These are phyloP conservation scores for Nyctanthes arbortristis DNA, from an alignment of 257 asterid species.

Conservation along the genomic window DNA sequence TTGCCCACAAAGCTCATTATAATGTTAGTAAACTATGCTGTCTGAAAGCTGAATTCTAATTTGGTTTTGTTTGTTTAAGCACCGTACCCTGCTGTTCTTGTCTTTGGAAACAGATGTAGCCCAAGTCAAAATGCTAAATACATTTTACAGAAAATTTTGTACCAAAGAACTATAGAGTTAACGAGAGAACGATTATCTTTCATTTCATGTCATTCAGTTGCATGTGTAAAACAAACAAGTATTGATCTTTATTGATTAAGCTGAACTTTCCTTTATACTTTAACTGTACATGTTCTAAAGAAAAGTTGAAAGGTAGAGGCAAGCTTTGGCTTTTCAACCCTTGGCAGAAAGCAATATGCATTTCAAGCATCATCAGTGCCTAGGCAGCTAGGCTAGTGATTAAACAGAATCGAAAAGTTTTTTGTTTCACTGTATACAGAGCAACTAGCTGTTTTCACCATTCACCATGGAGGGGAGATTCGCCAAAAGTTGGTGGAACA, in stretches of 20 bases:
- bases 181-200: background rate
- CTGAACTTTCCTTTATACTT: background rate
- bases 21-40: slow-evolving; percentile 10
- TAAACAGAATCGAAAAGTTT: background rate
- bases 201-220: background rate
- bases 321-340: slow-evolving; percentile 29
- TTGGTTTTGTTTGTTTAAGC: background rate
- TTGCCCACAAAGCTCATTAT: slow-evolving; percentile 8
- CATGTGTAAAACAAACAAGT: slow-evolving; percentile 4
- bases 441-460: slow-evolving; percentile 18
- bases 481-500: slow-evolving; percentile 72
- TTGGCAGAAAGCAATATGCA: slow-evolving; percentile 25
- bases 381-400: background rate
- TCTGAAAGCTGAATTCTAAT: slow-evolving; percentile 14
- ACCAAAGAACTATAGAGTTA: background rate
- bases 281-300: slow-evolving; percentile 31
- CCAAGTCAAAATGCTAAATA: background rate
- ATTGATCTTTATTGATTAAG: slow-evolving; percentile 7
- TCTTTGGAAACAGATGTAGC: background rate
- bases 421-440: background rate
- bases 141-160: too few relatives aligned
- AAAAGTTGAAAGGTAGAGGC: slow-evolving; percentile 20
- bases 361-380: background rate
- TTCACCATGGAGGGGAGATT: slow-evolving; percentile 38
- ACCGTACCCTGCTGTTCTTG: background rate